phyloP scores from a whole-genome alignment of 164 flowering plant species.

The Tinospora cordifolia region DNA sequence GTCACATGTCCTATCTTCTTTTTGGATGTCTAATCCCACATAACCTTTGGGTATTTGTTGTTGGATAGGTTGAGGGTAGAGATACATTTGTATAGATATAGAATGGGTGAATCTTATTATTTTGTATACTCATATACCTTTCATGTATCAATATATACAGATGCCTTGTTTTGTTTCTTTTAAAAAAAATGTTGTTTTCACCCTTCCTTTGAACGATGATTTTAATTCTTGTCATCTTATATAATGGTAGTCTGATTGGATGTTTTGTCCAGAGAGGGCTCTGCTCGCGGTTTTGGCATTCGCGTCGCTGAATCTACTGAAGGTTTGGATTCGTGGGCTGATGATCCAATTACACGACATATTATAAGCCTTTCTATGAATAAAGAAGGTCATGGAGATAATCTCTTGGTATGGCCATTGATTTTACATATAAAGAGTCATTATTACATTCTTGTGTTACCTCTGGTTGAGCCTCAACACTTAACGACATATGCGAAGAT shows the following conservation, averaged over 20 bases:
- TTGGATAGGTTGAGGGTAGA: too few relatives aligned
- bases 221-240: background rate
- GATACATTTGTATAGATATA: too few relatives aligned
- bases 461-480: constrained; percentile 80
- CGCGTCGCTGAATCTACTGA: constrained; percentile 60
- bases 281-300: constrained; percentile 74
- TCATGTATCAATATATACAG: too few relatives aligned
- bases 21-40: too few relatives aligned
- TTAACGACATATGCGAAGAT: constrained; percentile 48
- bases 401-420: constrained; percentile 65
- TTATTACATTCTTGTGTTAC: constrained; percentile 68
- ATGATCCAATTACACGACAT: constrained; percentile 94
- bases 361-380: constrained; percentile 57
- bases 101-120: too few relatives aligned
- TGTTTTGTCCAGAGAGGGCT: constrained; percentile 61
- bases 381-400: constrained; percentile 50
- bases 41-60: too few relatives aligned
- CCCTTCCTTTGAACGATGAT: background rate
- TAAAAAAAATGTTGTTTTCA: background rate
- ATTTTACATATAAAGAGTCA: constrained; percentile 64
- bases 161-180: background rate
- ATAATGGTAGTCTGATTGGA: constrained; percentile 3
- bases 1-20: too few relatives aligned
- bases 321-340: constrained; percentile 98
- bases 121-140: too few relatives aligned